A percentile compares a stretch with the other conserved stretches of the same genome.
Conservation (phyloP, 495 filamentous ascomycete genomes). For the Penicillium pancosmium region DNA sequence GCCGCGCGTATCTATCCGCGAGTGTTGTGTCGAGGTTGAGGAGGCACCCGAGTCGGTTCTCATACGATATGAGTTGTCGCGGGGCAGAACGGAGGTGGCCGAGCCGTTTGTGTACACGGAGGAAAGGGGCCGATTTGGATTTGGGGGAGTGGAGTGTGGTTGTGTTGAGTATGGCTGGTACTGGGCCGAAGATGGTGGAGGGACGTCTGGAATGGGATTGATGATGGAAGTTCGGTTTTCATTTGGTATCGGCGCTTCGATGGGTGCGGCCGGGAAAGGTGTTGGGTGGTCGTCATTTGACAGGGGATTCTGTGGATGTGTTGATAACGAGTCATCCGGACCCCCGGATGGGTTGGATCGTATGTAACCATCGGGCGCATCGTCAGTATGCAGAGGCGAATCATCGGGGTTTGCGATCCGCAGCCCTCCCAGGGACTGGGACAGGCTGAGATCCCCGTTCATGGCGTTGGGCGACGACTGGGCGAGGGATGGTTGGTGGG, state of each 20-base stretch:
- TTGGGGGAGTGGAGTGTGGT: conserved; percentile 40
- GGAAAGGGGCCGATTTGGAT: conserved; percentile 56
- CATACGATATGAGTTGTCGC: conserved; percentile 57
- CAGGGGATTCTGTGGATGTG: conserved; percentile 24
- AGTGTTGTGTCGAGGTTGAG: conserved; percentile 57
- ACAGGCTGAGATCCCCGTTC: conserved; percentile 92
- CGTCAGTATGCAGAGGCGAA: conserved; percentile 61
- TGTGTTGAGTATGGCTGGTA: conserved; percentile 47
- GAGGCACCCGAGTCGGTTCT: conserved; percentile 67
- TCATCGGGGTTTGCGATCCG: conserved; percentile 98
- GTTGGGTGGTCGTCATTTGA: conserved; percentile 22
- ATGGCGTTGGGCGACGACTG: conserved; percentile 50
- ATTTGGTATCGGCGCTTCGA: conserved; percentile 21
- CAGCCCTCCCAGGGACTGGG: conserved; percentile 88
- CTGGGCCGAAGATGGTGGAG: conserved; percentile 27
- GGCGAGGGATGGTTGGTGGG: conserved; percentile 9
- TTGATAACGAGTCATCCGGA: conserved; percentile 33
- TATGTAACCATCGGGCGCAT: conserved; percentile 37
- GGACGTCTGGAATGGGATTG: conserved; percentile 24
- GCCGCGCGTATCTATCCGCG: conserved; percentile 62
- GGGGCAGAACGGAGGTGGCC: conserved; percentile 37
- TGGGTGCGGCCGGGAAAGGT: conserved; percentile 25
- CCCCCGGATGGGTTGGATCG: conserved; percentile 27
- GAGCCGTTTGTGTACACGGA: conserved; percentile 55
- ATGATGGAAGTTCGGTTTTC: conserved; percentile 38